These are phyloP conservation scores for Suhomyces tanzawaensis DNA, from an alignment of 805 yeast species.

Conservation along the genomic window DNA sequence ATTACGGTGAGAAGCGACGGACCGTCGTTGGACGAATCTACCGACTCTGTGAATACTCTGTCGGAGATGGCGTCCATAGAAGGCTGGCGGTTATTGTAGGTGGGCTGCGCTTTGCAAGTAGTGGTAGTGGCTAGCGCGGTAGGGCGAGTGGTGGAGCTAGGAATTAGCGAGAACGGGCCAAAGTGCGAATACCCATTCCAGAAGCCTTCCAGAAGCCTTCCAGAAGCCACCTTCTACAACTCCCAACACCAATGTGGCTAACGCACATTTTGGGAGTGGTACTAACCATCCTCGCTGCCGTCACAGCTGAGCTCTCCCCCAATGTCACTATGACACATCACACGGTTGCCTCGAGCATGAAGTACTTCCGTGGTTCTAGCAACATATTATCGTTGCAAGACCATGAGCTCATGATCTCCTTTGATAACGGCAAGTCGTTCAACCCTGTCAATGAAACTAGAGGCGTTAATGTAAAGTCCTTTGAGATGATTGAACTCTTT, in stretches of 20 bases:
- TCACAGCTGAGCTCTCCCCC: constrained; percentile 25
- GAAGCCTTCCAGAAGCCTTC: too few species aligned
- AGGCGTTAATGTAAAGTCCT: constrained; percentile 16
- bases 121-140: too few species aligned
- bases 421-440: constrained; percentile 55
- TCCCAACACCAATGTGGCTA: too few species aligned
- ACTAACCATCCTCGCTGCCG: too few species aligned
- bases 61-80: constrained; percentile 74
- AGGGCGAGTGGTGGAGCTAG: too few species aligned
- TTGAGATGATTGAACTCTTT: constrained; percentile 35
- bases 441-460: constrained; percentile 37
- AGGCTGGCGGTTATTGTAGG: too few species aligned
- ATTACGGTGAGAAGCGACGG: constrained; percentile 81
- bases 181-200: too few species aligned
- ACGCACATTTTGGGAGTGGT: too few species aligned
- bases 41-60: constrained; percentile 45
- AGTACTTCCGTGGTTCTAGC: constrained; percentile 56
- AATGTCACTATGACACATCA: constrained; percentile 15
- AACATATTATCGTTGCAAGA: constrained; percentile 35
- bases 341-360: constrained; percentile 12
- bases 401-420: constrained; percentile 32
- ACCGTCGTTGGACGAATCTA: constrained; percentile 32
- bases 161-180: too few species aligned
- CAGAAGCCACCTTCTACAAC: too few species aligned
- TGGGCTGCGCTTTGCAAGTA: too few species aligned